Base-by-base conservation (phyloP, 1,284 basidiomycete genomes). In the Moesziomyces antarcticus region DNA sequence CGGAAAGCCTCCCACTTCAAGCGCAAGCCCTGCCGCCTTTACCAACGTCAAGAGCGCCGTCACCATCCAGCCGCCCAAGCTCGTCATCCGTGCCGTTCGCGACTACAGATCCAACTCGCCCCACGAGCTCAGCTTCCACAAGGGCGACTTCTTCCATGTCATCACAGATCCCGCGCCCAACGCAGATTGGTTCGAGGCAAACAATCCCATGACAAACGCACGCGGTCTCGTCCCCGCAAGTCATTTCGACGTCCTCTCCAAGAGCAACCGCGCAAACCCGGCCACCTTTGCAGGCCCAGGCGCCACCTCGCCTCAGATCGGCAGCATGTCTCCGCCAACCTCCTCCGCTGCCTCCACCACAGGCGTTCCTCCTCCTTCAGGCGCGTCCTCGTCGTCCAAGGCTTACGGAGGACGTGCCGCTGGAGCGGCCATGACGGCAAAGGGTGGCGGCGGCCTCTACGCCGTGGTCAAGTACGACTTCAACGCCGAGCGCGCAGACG, bases 81-180 rank as follows among this genome's bases (percentile, higher is more conserved):
- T 94, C 84, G 95, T 98, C 82, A 97, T 99, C 80, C 91, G 93
- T 62, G 95, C 97, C 6, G 87, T 92, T 69, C 85, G 88, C 25
- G 84, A 88, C 21, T 91, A 94, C 86, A 86, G 88, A 45, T 90
- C 93, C 2, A 87, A 88, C 58, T 89, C 90, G 0, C 92, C 94
- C 0, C 91, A 93, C 81, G 92, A 98, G 82, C 89, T 99, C 56
- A 90, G 92, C 45, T 99, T 98, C 84, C 88, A 89, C 75, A 92
- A 92, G 85, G 97, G 97, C 69, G 97, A 99, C 86, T 98, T 98
- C 86, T 98, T 97, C 87, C 93, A 98, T 85, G 95, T 99, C 62
- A 88, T 93, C 37, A 89, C 89, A 70, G 93, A 96, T 87, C 89
- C 62, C 49, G 50, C 55, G 37, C 63, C 62, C 21, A 72, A 77